A percentile compares a stretch with the other conserved stretches of the same genome.
Conservation (phyloP, 2,329 filamentous ascomycete species). For the Hypoxylon rubiginosum region DNA sequence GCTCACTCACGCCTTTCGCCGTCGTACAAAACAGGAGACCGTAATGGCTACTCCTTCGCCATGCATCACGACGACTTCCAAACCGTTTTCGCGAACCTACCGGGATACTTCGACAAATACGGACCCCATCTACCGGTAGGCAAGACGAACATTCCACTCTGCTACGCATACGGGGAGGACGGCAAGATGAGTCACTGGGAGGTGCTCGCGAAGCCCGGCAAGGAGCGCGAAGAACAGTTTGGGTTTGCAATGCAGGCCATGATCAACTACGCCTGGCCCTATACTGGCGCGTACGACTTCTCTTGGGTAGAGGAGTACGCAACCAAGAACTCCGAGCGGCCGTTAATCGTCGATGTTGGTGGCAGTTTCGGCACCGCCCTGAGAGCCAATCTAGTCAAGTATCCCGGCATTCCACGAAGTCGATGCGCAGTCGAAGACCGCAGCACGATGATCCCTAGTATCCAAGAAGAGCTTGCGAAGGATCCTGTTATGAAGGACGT, state of each 20-base stretch:
- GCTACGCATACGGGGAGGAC: constrained; percentile 45
- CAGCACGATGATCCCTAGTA: constrained; percentile 46
- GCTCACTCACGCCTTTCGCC: constrained; percentile 36
- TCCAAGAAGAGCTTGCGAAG: constrained; percentile 20
- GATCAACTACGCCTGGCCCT: constrained; percentile 44
- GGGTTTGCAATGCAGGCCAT: constrained; percentile 48
- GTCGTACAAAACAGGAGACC: constrained; percentile 29
- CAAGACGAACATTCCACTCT: constrained; percentile 45
- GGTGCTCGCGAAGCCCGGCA: constrained; percentile 43
- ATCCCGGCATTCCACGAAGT: constrained; percentile 39
- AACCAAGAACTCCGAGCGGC: constrained; percentile 19
- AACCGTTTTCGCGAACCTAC: constrained; percentile 33
- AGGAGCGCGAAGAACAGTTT: constrained; percentile 42
- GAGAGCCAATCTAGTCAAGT: constrained; percentile 43
- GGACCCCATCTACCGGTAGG: constrained; percentile 45
- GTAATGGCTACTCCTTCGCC: constrained; percentile 30
- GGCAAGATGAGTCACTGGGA: constrained; percentile 45
- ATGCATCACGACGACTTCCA: constrained; percentile 35
- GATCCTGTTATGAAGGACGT: constrained; percentile 43
- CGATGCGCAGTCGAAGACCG: constrained; percentile 52
- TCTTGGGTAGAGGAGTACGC: constrained; percentile 39
- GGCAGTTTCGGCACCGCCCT: constrained; percentile 50
- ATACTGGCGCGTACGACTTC: constrained; percentile 49
- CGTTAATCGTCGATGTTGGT: constrained; percentile 52
- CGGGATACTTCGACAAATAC: constrained; percentile 48